Conservation (phyloP, 768 basidiomycete species). For the Serendipita indica region DNA sequence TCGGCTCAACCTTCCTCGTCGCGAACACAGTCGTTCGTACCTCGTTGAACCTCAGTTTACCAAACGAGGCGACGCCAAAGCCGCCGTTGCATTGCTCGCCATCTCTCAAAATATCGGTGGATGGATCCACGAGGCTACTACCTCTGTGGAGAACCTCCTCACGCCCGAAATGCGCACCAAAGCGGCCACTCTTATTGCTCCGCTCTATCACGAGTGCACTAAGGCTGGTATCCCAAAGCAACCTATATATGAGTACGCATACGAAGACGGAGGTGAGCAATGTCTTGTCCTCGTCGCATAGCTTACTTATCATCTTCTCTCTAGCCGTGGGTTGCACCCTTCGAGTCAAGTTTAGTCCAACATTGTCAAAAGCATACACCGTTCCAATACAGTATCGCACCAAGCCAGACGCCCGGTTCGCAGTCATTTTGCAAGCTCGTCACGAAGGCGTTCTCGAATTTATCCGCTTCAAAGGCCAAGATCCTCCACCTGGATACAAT, state of each 20-base stretch:
- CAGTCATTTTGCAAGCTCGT: slow-evolving; percentile 37
- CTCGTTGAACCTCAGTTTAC: slow-evolving; percentile 49
- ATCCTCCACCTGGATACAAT: slow-evolving; percentile 13
- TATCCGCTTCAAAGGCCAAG: slow-evolving; percentile 37
- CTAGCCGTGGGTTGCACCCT: slow-evolving; percentile 44
- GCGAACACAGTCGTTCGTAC: slow-evolving; percentile 35
- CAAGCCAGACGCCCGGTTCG: slow-evolving; percentile 47
- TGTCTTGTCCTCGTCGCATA: neutral
- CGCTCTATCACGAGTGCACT: slow-evolving; percentile 31
- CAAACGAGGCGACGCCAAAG: slow-evolving; percentile 51
- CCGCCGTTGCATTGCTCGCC: slow-evolving; percentile 49
- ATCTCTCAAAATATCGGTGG: slow-evolving; percentile 46
- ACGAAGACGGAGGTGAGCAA: slow-evolving; percentile 37
- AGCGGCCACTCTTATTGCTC: slow-evolving; percentile 33
- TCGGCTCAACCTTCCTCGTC: slow-evolving; percentile 33
- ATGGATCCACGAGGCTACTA: slow-evolving; percentile 35
- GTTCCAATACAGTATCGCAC: slow-evolving; percentile 37
- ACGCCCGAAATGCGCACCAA: slow-evolving; percentile 32
- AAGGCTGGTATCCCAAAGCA: slow-evolving; percentile 28
- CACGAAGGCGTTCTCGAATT: slow-evolving; percentile 45
- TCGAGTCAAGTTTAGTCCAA: slow-evolving; percentile 27
- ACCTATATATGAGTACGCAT: slow-evolving; percentile 28
- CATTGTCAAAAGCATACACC: slow-evolving; percentile 27
- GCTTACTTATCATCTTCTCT: neutral
- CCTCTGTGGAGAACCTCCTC: slow-evolving; percentile 32